A percentile compares a stretch with the other conserved stretches of the same genome.
Conservation (phyloP, 1,284 basidiomycete species). For the Bjerkandera adusta region DNA sequence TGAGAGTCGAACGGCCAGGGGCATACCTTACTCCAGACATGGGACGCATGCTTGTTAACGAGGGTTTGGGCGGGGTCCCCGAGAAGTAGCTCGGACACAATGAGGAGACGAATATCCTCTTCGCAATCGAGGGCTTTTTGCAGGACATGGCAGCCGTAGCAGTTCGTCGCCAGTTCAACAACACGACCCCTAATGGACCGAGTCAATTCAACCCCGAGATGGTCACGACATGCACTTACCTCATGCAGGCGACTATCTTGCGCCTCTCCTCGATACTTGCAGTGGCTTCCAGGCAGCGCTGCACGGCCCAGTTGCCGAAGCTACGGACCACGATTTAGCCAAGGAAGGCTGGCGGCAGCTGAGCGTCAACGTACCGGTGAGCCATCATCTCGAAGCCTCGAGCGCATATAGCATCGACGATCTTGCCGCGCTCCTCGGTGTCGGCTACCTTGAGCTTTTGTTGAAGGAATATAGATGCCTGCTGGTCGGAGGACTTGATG, state of each 20-base stretch:
- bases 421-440: slow-evolving; percentile 70
- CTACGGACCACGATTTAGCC: slow-evolving; percentile 34
- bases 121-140: slow-evolving; percentile 88
- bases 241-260: slow-evolving; percentile 80
- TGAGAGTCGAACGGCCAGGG: not conserved
- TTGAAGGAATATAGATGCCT: slow-evolving; percentile 84
- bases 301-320: slow-evolving; percentile 86
- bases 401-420: slow-evolving; percentile 78
- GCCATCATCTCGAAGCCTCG: slow-evolving; percentile 88
- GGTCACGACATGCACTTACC: slow-evolving; percentile 39
- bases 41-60: slow-evolving; percentile 83
- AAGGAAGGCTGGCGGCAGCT: not conserved
- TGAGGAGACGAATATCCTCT: slow-evolving; percentile 74
- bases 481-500: slow-evolving; percentile 82
- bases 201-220: not conserved
- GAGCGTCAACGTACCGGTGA: slow-evolving; percentile 50
- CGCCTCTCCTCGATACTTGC: slow-evolving; percentile 66
- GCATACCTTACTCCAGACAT: slow-evolving; percentile 82
- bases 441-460: slow-evolving; percentile 86
- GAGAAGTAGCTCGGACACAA: slow-evolving; percentile 76
- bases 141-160: slow-evolving; percentile 82
- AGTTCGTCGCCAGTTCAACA: slow-evolving; percentile 81
- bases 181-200: slow-evolving; percentile 57
- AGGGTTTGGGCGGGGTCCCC: slow-evolving; percentile 80
- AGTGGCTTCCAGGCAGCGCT: slow-evolving; percentile 77